These are phyloP conservation scores for Lentinula guzmanii DNA, from an alignment of 768 basidiomycete genomes.

Conservation along the genomic window DNA sequence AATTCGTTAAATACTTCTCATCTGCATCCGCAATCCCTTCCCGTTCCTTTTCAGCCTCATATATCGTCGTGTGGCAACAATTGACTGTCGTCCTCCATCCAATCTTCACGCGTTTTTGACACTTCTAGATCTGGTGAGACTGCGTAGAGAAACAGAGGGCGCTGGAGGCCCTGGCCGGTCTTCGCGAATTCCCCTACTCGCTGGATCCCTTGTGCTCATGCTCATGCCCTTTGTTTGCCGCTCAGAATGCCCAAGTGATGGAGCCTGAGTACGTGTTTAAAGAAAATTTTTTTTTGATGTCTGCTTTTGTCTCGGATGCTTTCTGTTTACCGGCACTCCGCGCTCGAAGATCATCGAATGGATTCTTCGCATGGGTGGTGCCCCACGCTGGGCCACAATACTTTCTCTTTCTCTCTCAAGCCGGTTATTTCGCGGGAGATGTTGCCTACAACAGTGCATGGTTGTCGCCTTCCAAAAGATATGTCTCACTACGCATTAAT, in stretches of 20 bases:
- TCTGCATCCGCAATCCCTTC: conserved; percentile 2
- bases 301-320: background rate
- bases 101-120: background rate
- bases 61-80: conserved; percentile 7
- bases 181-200: conserved; percentile 1
- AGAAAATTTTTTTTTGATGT: background rate
- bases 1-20: conserved; percentile 15
- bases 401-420: background rate
- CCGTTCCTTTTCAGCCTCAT: conserved; percentile 8
- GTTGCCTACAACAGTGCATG: background rate
- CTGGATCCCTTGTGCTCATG: conserved; percentile 6
- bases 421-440: conserved; percentile 1
- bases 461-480: background rate
- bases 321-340: background rate
- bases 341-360: background rate
- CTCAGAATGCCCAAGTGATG: background rate
- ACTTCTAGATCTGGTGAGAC: background rate
- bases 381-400: background rate
- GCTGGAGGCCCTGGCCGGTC: conserved; percentile 4
- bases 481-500: background rate
- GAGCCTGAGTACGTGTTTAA: background rate
- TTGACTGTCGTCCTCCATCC: conserved; percentile 2
- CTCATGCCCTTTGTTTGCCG: background rate
- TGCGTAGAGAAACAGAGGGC: background rate
- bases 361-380: background rate